phyloP scores from a whole-genome alignment of 441 rosid species.

The Brassica hybrid region DNA sequence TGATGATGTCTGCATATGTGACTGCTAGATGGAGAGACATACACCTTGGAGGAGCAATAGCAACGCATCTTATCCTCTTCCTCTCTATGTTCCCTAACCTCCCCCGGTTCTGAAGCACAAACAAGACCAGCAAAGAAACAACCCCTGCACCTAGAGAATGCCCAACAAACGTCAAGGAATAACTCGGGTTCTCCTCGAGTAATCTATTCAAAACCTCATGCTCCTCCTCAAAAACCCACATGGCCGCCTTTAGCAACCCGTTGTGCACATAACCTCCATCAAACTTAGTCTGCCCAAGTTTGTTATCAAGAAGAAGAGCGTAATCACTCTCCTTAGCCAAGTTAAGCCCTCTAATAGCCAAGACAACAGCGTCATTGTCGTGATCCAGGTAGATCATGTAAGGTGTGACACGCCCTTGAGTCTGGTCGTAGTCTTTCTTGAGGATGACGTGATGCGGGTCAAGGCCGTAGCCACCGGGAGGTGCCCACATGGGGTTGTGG shows the following conservation, averaged over 20 bases:
- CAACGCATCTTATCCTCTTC: constrained; percentile 76
- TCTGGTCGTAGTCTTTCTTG: constrained; percentile 65
- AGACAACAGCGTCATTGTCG: constrained; percentile 56
- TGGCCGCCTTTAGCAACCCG: constrained; percentile 81
- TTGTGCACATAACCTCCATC: constrained; percentile 91
- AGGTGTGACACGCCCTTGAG: constrained; percentile 69
- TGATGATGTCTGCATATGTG: constrained; percentile 82
- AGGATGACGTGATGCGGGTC: constrained; percentile 67
- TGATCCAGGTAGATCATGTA: constrained; percentile 85
- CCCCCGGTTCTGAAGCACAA: constrained; percentile 59
- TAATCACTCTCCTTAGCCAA: constrained; percentile 81
- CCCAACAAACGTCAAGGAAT: constrained; percentile 77
- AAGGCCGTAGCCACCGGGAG: constrained; percentile 80
- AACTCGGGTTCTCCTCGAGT: constrained; percentile 60
- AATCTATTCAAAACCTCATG: constrained; percentile 58
- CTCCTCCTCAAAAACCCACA: constrained; percentile 78
- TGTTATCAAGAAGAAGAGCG: constrained; percentile 82
- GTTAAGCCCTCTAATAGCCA: constrained; percentile 78
- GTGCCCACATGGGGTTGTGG: constrained; percentile 75
- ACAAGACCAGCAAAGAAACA: constrained; percentile 64
- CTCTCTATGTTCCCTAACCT: constrained; percentile 75
- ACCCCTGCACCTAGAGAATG: constrained; percentile 90
- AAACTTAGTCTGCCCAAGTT: constrained; percentile 81
- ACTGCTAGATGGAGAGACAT: constrained; percentile 89
- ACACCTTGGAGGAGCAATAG: constrained; percentile 86